Base-by-base conservation (phyloP, 257 asterid genomes). In the Solanum paucissectum region DNA sequence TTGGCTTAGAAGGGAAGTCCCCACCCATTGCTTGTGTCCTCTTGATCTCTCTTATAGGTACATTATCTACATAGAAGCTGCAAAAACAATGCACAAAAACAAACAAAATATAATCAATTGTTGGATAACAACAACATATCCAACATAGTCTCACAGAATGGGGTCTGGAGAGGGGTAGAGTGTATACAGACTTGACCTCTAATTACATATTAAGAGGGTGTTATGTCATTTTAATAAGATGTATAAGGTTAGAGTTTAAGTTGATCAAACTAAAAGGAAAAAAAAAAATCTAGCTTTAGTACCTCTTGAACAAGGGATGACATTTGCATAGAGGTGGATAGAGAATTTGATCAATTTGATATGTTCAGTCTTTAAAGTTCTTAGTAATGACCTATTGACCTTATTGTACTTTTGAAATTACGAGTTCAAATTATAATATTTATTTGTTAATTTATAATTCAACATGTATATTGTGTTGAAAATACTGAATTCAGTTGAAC, bases 1-100 rank as follows among this genome's bases (percentile, higher is more conserved):
- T 94, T 33, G 98, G 96, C 90, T 96, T 96, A 2, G 98, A 93
- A 83, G 98, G 98, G 88, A 93, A 96, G 90, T 95, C 96, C 89
- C 94, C 98, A 90, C 96, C 96, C 98, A 95, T 94, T 64, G 94
- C 84, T 73, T 91, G 91, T 85, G 94, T 92, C 87, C 94, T 93
- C 69, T 87, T 91, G 90, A 95, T 81, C 93, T 95, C 98, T 91
- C 98, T 88, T 9, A 96, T 93, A 62, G 98, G 98, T 37, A 96
- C 93, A 90, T 91, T 89, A 84, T 96, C 98, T 2, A 96, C 90
- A 87, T 93, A 95, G 89, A 96, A 96, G 87, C 99, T 96, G 94
- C 92, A 87, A 14, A 9, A n/a, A 38, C 25, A 60, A 46, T 29
- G 42, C 14, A 87, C 73, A 46, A 4, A 55, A 74, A 69, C 83